Evolutionary conservation across 2,329 filamentous ascomycete species (phyloP), one percentile per base, ranked within the genome.

Genomic region (Ceratocystis cacaofunesta): DNA sequence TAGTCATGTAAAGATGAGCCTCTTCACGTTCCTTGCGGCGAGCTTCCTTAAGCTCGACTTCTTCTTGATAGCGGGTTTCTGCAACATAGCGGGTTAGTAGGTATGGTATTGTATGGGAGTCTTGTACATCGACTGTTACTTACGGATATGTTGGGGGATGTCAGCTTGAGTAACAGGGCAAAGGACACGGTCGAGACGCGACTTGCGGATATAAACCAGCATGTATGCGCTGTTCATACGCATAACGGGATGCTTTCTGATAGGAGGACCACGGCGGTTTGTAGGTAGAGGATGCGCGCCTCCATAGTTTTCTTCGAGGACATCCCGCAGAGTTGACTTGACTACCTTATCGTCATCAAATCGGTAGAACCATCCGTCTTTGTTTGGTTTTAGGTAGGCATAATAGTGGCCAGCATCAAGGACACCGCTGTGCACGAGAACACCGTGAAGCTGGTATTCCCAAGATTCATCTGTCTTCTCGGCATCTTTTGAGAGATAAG

Each of bases 401-500:
- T 99, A 99, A 76, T 99, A 99, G 75, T 99, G 94, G 2, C 94
- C 94, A 10, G 95, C 92, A 74, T 99, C 96, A 65, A 97, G 82
- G 72, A 97, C 94, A 68, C 94, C 94, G 70, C 90, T 96, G 76
- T 99, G 94, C 5, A 99, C 94, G 57, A 99, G 80, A 25, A 99
- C 94, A 68, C 94, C 91, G 71, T 99, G 92, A 22, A 99, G 79
- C 74, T 95, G 89, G 75, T 99, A 99, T 55, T 85, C 82, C 85
- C 92, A 97, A 1, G 92, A 79, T 73, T 97, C 91, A 55, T 68
- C 61, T 0, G 90, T 94, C 73, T 80, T 88, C 73, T 96, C 92
- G 30, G 90, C 90, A 68, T 90, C 86, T 28, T 90, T 86, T 12
- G 90, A 88, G 22, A 99, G 83, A 73, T 94, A 99, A 0, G 91